These are phyloP conservation scores for Danielia reshetovae DNA, from an alignment of 805 yeast species.

Conservation along the genomic window DNA sequence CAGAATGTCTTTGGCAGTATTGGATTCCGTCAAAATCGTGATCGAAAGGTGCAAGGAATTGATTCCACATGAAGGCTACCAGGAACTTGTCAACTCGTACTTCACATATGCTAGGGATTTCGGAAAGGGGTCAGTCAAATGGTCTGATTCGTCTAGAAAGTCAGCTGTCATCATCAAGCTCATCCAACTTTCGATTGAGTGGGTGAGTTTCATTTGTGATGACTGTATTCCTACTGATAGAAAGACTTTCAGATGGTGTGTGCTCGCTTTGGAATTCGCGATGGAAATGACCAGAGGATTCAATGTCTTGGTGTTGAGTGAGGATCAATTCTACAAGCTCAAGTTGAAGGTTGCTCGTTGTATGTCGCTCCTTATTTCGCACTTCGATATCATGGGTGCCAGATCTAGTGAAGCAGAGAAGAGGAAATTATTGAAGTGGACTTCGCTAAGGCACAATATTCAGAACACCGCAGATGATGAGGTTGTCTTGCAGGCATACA, in stretches of 20 bases:
- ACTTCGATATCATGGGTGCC: constrained; percentile 98
- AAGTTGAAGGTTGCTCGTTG: constrained; percentile 88
- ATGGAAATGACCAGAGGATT: constrained; percentile 92
- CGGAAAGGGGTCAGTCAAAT: constrained; percentile 66
- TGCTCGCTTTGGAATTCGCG: constrained; percentile 90
- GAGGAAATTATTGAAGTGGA: constrained; percentile 51
- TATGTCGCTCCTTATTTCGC: constrained; percentile 88
- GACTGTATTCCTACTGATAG: constrained; percentile 92
- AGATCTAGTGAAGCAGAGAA: constrained; percentile 71
- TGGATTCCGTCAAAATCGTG: constrained; percentile 55
- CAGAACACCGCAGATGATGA: constrained; percentile 41
- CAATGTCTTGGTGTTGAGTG: constrained; percentile 75
- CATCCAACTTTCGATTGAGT: constrained; percentile 73
- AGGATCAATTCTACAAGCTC: constrained; percentile 67
- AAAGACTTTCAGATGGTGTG: constrained; percentile 94
- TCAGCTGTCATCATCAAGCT: constrained; percentile 67
- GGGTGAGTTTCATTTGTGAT: constrained; percentile 91
- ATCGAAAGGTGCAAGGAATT: constrained; percentile 52
- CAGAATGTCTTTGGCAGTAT: constrained; percentile 59
- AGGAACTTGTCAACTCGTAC: constrained; percentile 70
- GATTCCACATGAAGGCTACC: constrained; percentile 51
- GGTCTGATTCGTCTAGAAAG: constrained; percentile 60
- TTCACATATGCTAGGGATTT: constrained; percentile 79
- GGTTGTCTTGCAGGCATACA: constrained; percentile 44
- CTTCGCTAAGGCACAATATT: constrained; percentile 50